Percentiles rank a stretch among this genome's conserved stretches.
Evolutionary conservation across 331 rosid genomes (phyloP).

Genomic region (Prunus yedoensis): DNA sequence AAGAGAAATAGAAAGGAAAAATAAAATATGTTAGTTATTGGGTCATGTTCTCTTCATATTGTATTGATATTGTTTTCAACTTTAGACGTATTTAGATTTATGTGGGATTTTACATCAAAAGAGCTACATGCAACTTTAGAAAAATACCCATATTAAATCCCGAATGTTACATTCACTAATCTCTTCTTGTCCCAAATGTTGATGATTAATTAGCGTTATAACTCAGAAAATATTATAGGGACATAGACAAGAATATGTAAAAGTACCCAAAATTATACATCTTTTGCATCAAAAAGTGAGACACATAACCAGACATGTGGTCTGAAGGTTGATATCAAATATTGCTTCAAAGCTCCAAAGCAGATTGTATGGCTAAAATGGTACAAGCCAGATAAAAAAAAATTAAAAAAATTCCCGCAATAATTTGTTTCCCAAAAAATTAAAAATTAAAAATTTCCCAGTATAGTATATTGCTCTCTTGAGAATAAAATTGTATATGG

Average conservation of each 20-base stretch:
- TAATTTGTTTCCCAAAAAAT: constrained; percentile 9
- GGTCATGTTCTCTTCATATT: too few relatives aligned
- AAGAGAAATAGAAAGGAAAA: too few relatives aligned
- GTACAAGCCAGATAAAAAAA: not conserved
- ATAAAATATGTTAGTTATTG: too few relatives aligned
- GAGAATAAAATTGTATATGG: not conserved
- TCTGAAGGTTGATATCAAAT: not conserved
- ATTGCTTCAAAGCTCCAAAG: not conserved
- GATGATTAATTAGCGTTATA: too few relatives aligned
- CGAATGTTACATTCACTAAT: too few relatives aligned
- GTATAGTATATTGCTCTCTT: not conserved
- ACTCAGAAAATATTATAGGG: not conserved
- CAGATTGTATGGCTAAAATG: not conserved
- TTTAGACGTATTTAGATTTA: too few relatives aligned
- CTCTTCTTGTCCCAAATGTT: too few relatives aligned
- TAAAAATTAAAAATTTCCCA: not conserved
- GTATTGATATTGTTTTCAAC: too few relatives aligned
- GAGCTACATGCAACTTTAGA: too few relatives aligned
- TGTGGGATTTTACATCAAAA: too few relatives aligned
- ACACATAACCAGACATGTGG: not conserved
- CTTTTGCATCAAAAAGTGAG: not conserved
- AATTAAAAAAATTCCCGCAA: not conserved
- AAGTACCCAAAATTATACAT: not conserved
- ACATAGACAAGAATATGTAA: constrained; percentile 16
- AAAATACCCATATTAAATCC: too few relatives aligned